Conservation (phyloP, 495 filamentous ascomycete genomes). For the Talaromyces stipitatus region DNA sequence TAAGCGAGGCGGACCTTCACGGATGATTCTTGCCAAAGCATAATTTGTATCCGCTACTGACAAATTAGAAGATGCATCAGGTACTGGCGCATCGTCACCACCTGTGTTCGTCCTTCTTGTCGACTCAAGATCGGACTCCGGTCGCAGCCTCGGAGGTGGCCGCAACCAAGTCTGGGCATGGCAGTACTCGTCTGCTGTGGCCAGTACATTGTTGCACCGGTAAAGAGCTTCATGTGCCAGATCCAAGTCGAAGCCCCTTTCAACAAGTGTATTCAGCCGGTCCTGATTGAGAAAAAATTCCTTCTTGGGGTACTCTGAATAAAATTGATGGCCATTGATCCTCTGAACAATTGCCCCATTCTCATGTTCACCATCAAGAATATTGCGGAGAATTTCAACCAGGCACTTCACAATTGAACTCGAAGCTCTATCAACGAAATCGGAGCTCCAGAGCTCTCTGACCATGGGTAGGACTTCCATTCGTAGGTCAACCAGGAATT, state of each 20-base stretch:
- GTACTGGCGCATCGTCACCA: constrained; percentile 22
- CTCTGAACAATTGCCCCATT: constrained; percentile 48
- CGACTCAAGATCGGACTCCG: constrained; percentile 53
- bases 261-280: constrained; percentile 31
- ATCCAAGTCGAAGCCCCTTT: constrained; percentile 43
- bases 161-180: constrained; percentile 41
- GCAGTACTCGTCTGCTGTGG: constrained; percentile 67
- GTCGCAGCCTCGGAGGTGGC: constrained; percentile 45
- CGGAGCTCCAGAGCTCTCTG: constrained; percentile 70
- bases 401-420: constrained; percentile 68
- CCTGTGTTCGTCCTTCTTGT: constrained; percentile 17
- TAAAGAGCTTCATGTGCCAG: constrained; percentile 74
- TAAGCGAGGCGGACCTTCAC: constrained; percentile 22
- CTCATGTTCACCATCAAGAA: constrained; percentile 72
- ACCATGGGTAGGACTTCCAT: constrained; percentile 75
- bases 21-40: constrained; percentile 32
- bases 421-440: constrained; percentile 63
- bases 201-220: constrained; percentile 61
- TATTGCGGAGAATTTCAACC: constrained; percentile 74
- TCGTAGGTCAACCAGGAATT: constrained; percentile 83
- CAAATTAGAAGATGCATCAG: constrained; percentile 21
- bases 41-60: constrained; percentile 20
- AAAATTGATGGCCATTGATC: constrained; percentile 42
- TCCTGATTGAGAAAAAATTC: constrained; percentile 43
- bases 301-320: constrained; percentile 26